Base-by-base conservation (phyloP, 2,329 filamentous ascomycete genomes). In the Metarhizium humberi region DNA sequence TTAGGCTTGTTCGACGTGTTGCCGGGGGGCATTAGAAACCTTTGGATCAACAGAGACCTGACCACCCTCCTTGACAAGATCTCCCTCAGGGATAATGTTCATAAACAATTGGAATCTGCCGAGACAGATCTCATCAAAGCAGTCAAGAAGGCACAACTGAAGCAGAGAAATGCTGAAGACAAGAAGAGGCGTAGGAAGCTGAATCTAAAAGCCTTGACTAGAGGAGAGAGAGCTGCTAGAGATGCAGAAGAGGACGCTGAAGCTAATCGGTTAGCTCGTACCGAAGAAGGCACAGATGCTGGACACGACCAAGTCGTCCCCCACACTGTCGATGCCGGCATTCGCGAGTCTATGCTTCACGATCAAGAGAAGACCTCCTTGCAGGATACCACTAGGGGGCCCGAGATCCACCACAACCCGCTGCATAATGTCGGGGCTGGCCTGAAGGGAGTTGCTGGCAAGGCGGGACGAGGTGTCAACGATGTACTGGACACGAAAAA, bases 1-100 rank as follows among this genome's bases (percentile, higher is more conserved):
- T 80, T 84, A 56, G 87, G 87, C 0, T 77, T 99, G 0, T 99
- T 95, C 64, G 94, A 99, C 67, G 92, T 97, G 1, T 97, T 96
- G 63, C 94, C 94, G 0, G 94, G 94, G 20, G 94, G 94, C 34
- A 87, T 99, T 65, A 84, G 90, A 57, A 97, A 97, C 62, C 88
- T 99, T 50, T 99, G 92, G 92, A 85, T 99, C 63, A 99, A 96
- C 57, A 83, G 92, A 58, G 89, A 99, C 66, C 86, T 90, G 61
- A 89, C 92, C 47, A 80, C 86, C 8, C 79, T 99, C 11, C 80
- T 89, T 50, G 87, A 92, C 58, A 97, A 97, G 67, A 87, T 97
- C 49, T 81, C 88, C 51, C 75, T 83, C 59, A 82, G 94, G 48
- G 83, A 91, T 58, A 73, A 79, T 8, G 74, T 96, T 14, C 90